These are phyloP conservation scores for Blepharisma japonicum DNA, from an alignment of 73 alveolate species.

Conservation along the genomic window DNA sequence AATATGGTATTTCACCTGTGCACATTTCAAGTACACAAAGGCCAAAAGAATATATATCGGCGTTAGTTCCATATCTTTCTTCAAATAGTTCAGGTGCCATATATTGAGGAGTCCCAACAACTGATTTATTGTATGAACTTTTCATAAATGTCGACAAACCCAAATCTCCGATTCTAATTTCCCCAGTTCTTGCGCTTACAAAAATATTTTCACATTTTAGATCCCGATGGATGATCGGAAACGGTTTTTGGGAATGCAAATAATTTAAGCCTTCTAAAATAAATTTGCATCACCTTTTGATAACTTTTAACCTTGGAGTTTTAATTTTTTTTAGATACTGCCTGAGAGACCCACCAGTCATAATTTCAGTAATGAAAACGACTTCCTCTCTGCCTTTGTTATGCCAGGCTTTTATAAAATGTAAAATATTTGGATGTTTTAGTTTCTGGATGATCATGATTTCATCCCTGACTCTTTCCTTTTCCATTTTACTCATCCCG, in stretches of 20 bases:
- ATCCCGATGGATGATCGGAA: constrained; percentile 87
- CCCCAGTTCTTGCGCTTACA: constrained; percentile 89
- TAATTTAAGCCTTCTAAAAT: constrained; percentile 86
- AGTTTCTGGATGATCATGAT: constrained; percentile 80
- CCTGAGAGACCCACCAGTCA: constrained; percentile 91
- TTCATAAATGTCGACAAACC: constrained; percentile 72
- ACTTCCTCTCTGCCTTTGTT: constrained; percentile 86
- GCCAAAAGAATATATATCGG: constrained; percentile 98
- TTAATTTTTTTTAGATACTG: constrained; percentile 77
- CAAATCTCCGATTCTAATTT: constrained; percentile 97
- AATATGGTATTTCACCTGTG: constrained; percentile 90
- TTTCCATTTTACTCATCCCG: constrained; percentile 56
- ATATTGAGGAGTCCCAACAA: constrained; percentile 97
- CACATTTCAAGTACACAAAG: constrained; percentile 96
- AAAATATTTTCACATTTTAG: constrained; percentile 96
- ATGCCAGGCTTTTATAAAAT: constrained; percentile 93
- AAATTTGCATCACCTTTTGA: constrained; percentile 88
- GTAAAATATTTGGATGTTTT: constrained; percentile 93
- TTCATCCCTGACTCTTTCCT: constrained; percentile 86
- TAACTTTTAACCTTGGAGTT: constrained; percentile 74
- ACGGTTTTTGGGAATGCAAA: constrained; percentile 79
- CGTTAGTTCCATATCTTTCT: constrained; percentile 90
- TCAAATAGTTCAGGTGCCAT: constrained; percentile 98
- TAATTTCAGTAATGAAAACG: constrained; percentile 94
- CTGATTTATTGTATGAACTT: constrained; percentile 47